Conservation (phyloP, 108 stramenopile species). For the Nitzschia sp. region DNA sequence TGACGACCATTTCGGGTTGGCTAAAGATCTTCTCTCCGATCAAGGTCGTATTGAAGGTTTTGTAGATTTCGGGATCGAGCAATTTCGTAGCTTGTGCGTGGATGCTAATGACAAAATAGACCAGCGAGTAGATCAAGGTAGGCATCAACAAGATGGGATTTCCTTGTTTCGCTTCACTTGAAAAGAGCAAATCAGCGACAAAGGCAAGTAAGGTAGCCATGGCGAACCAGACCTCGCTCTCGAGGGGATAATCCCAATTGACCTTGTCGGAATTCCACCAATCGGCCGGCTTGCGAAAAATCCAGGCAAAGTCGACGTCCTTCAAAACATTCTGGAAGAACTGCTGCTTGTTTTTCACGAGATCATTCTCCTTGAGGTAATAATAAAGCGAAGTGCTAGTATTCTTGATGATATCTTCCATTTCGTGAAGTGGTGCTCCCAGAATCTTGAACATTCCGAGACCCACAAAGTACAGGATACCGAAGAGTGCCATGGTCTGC, state of each 20-base stretch:
- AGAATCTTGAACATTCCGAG: neutral
- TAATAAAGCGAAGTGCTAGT: too few species aligned
- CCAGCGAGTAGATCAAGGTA: neutral
- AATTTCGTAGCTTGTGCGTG: slow-evolving; percentile 6
- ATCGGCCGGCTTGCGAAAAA: neutral
- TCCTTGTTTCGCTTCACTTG: neutral
- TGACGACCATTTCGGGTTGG: slow-evolving; percentile 9
- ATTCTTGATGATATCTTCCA: too few species aligned
- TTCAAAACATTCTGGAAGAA: neutral
- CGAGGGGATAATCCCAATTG: neutral
- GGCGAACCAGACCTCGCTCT: neutral
- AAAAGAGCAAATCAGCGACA: slow-evolving; percentile 7
- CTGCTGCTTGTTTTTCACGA: too few species aligned
- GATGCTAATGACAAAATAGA: neutral
- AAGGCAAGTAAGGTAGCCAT: neutral
- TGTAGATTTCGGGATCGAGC: neutral
- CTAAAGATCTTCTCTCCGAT: slow-evolving; percentile 9
- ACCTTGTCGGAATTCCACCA: slow-evolving; percentile 1
- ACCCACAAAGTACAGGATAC: neutral
- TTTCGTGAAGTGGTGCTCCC: too few species aligned
- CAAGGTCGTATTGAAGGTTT: slow-evolving; percentile 1
- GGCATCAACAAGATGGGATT: neutral
- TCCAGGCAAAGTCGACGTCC: neutral
- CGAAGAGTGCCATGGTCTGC: neutral
- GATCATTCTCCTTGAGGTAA: too few species aligned